Evolutionary conservation across 805 yeast genomes (phyloP), one percentile per base, ranked within the genome.

Genomic region (Debaryomyces prosopidis): DNA sequence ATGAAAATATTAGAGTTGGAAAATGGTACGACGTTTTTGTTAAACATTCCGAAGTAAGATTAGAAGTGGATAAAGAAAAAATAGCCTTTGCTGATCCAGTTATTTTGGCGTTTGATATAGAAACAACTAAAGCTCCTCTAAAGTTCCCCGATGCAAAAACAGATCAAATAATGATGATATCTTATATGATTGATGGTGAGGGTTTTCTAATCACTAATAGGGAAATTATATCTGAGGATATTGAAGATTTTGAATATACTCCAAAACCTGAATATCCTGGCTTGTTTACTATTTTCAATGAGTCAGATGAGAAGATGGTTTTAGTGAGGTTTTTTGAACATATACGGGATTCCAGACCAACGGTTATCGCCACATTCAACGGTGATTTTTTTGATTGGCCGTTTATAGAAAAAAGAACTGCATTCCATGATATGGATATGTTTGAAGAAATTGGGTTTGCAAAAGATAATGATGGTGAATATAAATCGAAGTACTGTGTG

Each of bases 381-480:
- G 99, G 99, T 75, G 99, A 94, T 63, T 92, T 91, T 60, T 94
- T 94, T 68, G 99, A 94, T 73, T 94, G 99, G 98, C 99, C 99
- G 1, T 94, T 90, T 62, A 92, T 94, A 2, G 98, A 91, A 54
- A 85, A 87, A 11, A 76, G 99, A 60, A 85, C 97, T 2, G 70
- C 83, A 17, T 81, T 81, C 47, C 95, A 94, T 63, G 97, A 88
- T 12, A 63, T 94, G 52, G 85, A 87, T 61, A 85, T 94, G 94
- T 87, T 81, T 60, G 85, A 86, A 36, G 97, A 92, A 62, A 92
- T 92, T 57, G 99, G 99, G 2, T 94, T 94, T 64, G 89, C 89
- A 1, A 82, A 83, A 42, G 98, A 92, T 61, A 69, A 77, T 34
- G 96, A 89, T 57, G 96, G 89, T 35, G 97, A 91, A 62, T 94